These are phyloP conservation scores for Sugiyamaella boreocaroliniensis DNA, from an alignment of 805 yeast species.

Conservation along the genomic window DNA sequence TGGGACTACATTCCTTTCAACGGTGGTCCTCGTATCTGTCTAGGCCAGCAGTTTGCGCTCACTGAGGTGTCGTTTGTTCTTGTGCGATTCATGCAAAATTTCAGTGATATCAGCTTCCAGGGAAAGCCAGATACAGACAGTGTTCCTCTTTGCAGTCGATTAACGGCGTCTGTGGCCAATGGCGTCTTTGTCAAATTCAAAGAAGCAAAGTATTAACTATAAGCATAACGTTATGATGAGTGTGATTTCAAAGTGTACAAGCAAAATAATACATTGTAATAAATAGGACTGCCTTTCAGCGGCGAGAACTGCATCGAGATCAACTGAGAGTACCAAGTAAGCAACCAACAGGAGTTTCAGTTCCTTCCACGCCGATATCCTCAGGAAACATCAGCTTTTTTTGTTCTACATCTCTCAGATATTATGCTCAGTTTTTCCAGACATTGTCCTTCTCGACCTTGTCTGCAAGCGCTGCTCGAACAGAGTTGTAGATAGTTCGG, in stretches of 20 bases:
- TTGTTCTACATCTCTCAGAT: background rate
- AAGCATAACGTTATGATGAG: too few relatives aligned
- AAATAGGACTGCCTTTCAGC: too few relatives aligned
- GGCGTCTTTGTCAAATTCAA: constrained; percentile 4
- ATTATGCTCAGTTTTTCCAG: constrained; percentile 39
- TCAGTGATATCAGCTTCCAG: constrained; percentile 4
- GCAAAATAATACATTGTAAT: too few relatives aligned
- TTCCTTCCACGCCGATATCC: too few relatives aligned
- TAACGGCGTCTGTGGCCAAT: constrained; percentile 9
- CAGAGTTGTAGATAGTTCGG: constrained; percentile 36
- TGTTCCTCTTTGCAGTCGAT: background rate
- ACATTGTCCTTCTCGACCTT: constrained; percentile 49
- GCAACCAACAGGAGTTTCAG: too few relatives aligned
- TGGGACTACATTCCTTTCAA: constrained; percentile 50
- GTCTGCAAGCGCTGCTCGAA: constrained; percentile 43
- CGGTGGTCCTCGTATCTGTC: constrained; percentile 51
- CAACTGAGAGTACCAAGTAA: background rate
- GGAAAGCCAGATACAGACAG: background rate
- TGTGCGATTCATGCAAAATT: constrained; percentile 33
- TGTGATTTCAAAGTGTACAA: too few relatives aligned
- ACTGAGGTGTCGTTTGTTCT: constrained; percentile 44
- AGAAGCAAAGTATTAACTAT: background rate
- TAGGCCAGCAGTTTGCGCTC: constrained; percentile 51
- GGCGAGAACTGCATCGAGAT: too few relatives aligned
- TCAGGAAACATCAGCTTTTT: background rate